Conservation (phyloP, 192 early-diverging fungal genomes). For the Coemansia sp. region DNA sequence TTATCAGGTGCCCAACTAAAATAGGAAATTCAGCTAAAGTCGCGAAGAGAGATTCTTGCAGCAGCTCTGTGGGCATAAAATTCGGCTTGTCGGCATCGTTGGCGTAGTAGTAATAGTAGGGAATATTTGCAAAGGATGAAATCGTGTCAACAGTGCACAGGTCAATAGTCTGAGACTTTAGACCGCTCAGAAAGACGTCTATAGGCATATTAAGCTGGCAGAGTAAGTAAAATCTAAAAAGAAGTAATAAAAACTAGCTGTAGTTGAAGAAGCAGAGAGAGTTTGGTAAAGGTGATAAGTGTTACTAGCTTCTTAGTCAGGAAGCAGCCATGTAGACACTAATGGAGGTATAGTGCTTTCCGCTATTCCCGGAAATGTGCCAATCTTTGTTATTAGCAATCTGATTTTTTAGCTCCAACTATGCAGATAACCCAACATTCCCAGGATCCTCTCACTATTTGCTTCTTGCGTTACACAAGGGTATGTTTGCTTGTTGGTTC, state of each 20-base stretch:
- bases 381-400: background rate
- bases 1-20: background rate
- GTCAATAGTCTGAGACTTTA: slow-evolving; percentile 2
- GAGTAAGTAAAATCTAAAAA: background rate
- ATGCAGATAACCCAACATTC: background rate
- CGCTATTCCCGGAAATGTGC: background rate
- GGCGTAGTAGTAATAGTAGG: background rate
- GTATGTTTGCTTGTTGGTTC: background rate
- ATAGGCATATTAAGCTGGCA: background rate
- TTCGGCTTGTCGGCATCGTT: background rate
- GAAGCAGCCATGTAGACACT: background rate
- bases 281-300: background rate
- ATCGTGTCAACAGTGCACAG: background rate
- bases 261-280: background rate
- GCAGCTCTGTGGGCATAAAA: slow-evolving; percentile 11
- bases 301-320: background rate
- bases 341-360: background rate
- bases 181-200: background rate
- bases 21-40: background rate
- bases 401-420: background rate
- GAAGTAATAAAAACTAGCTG: background rate
- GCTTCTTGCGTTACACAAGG: too few species aligned
- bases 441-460: too few species aligned
- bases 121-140: background rate
- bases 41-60: background rate